A percentile compares a stretch with the other conserved stretches of the same genome.
Evolutionary conservation across 345 rosid genomes (phyloP).

Genomic region (Aquilaria malaccensis): DNA sequence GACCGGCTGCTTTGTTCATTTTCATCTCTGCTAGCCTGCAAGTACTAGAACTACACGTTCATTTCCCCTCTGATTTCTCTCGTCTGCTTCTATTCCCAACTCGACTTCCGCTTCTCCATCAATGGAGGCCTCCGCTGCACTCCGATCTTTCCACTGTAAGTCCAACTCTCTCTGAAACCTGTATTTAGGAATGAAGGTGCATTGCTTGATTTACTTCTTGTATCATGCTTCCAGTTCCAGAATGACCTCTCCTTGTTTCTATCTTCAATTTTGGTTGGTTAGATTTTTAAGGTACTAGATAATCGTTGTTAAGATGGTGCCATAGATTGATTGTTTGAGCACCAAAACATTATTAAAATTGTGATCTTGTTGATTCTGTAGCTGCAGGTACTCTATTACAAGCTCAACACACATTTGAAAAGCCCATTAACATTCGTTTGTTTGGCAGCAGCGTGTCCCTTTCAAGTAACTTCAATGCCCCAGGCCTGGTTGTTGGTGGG

Average conservation of each 20-base stretch:
- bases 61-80: too few species aligned
- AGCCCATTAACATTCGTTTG: conserved; percentile 20
- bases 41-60: too few species aligned
- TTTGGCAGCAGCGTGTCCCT: conserved; percentile 19
- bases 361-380: conserved; percentile 23
- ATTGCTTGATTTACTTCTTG: neutral
- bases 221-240: neutral
- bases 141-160: conserved; percentile 64
- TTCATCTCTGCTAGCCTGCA: too few species aligned
- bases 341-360: neutral
- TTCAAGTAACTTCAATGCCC: conserved; percentile 23
- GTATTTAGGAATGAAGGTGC: too few species aligned
- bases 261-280: too few species aligned
- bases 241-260: neutral
- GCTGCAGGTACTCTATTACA: conserved; percentile 17
- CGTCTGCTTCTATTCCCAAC: too few species aligned
- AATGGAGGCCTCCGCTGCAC: conserved; percentile 67
- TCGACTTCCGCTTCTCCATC: conserved; percentile 7
- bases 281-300: neutral
- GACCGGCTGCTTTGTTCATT: too few species aligned
- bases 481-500: conserved; percentile 18
- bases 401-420: conserved; percentile 15
- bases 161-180: conserved; percentile 4
- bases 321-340: neutral
- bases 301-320: neutral